Conservation (phyloP, 2,329 filamentous ascomycete species). For the Nigrograna mackinnonii region DNA sequence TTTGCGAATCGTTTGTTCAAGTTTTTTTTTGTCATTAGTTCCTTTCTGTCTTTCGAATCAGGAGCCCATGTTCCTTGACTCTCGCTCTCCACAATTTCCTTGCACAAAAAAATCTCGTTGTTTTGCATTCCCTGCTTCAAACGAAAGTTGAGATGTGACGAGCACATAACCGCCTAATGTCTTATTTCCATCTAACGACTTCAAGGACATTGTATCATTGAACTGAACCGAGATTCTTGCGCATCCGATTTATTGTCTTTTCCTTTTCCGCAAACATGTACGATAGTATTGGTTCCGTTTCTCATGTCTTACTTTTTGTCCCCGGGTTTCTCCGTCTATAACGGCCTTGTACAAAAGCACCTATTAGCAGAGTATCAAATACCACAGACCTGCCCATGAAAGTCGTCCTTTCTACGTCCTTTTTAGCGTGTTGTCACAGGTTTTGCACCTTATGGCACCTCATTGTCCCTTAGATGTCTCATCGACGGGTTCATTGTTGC, state of each 20-base stretch:
- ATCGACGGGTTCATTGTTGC: conserved; percentile 24
- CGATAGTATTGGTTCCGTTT: conserved; percentile 29
- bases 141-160: conserved; percentile 35
- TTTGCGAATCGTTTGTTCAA: conserved; percentile 21
- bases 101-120: conserved; percentile 9
- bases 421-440: too few species aligned
- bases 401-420: too few species aligned
- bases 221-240: too few species aligned
- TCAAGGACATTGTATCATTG: conserved; percentile 25
- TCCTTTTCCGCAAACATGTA: conserved; percentile 29
- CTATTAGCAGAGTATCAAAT: conserved; percentile 37
- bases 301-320: conserved; percentile 16
- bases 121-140: conserved; percentile 30
- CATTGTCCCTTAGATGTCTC: too few species aligned
- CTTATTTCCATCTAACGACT: conserved; percentile 37
- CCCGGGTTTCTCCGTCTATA: conserved; percentile 19
- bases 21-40: too few species aligned
- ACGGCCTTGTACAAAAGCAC: conserved; percentile 45
- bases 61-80: conserved; percentile 10
- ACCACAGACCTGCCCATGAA: conserved; percentile 20
- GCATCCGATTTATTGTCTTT: conserved; percentile 8
- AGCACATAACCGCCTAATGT: conserved; percentile 40
- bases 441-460: too few species aligned
- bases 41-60: conserved; percentile 8
- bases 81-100: conserved; percentile 16